Evolutionary conservation across 2,329 filamentous ascomycete genomes (phyloP), one percentile per base, ranked within the genome.

Genomic region (Pleomassaria siparia): DNA sequence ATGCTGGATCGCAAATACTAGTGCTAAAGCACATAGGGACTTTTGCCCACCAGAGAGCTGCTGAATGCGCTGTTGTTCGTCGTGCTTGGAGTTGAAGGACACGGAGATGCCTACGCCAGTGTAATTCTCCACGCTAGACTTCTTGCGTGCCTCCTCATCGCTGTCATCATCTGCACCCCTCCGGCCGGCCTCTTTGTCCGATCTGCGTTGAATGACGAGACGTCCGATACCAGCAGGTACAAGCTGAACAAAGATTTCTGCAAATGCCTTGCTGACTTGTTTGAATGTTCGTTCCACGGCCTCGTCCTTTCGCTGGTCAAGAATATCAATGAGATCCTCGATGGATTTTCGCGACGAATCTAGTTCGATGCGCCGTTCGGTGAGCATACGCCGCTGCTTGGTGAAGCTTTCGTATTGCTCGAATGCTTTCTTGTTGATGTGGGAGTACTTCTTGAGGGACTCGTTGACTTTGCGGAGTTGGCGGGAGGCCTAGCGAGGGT

Each of bases 381-480:
- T 88, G 15, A 99, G 79, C 18, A 87, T 87, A 53, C 96, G 91
- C 47, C 95, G 87, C 72, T 96, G 90, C 42, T 86, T 88, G 7
- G 92, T 96, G 70, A 97, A 99, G 74, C 86, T 95, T 75, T 92
- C 95, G 76, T 97, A 99, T 71, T 99, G 94, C 73, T 99, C 95
- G 67, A 97, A 96, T 0, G 94, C 94, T 75, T 99, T 97, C 76
- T 97, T 99, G 81, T 99, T 99, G 74, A 99, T 91, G 63, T 96
- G 90, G 46, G 91, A 90, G 75, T 94, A 97, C 69, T 96, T 96
- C 75, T 97, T 97, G 45, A 97, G 79, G 0, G 88, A 85, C 60
- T 96, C 89, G 54, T 95, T 95, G 63, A 92, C 90, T 64, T 91
- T 95, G 74, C 94, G 91, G 20, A 97, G 82, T 47, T 86, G 85